A percentile compares a stretch with the other conserved stretches of the same genome.
phyloP scores from a whole-genome alignment of 2,329 filamentous ascomycete genomes.

The Paracamarosporium sp. region DNA sequence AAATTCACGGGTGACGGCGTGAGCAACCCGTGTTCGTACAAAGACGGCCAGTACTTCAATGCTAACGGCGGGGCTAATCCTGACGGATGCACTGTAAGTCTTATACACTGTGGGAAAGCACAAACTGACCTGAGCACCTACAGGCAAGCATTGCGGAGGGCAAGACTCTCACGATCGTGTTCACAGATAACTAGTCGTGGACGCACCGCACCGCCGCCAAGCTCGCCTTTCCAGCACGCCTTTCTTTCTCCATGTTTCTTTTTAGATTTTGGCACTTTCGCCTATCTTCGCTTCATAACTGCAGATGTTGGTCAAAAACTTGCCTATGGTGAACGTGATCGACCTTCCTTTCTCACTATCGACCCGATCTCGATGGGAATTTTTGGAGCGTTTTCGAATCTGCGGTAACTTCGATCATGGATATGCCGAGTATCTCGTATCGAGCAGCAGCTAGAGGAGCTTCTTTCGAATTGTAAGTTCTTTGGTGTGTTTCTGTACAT shows the following conservation, averaged over 20 bases:
- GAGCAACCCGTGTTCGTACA: slow-evolving; percentile 63
- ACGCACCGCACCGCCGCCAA: background rate
- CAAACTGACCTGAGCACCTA: background rate
- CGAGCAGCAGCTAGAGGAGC: slow-evolving; percentile 1
- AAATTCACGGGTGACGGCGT: slow-evolving; percentile 73
- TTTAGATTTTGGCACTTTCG: slow-evolving; percentile 5
- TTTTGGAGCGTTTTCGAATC: slow-evolving; percentile 28
- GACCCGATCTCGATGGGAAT: slow-evolving; percentile 27
- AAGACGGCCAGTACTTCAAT: slow-evolving; percentile 69
- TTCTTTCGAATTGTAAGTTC: slow-evolving; percentile 23
- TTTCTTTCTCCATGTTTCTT: slow-evolving; percentile 4
- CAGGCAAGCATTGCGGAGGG: slow-evolving; percentile 32
- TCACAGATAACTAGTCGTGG: slow-evolving; percentile 29
- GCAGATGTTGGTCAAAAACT: slow-evolving; percentile 28
- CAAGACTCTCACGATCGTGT: slow-evolving; percentile 33
- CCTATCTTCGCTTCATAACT: background rate
- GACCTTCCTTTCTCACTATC: slow-evolving; percentile 5
- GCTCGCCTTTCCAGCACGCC: background rate
- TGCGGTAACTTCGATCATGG: slow-evolving; percentile 6
- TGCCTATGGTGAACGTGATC: slow-evolving; percentile 21
- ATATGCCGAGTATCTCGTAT: slow-evolving; percentile 11
- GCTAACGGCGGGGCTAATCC: slow-evolving; percentile 51
- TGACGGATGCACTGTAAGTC: slow-evolving; percentile 81
- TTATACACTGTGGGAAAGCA: background rate
- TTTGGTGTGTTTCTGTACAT: slow-evolving; percentile 16